phyloP scores from a whole-genome alignment of 352 stramenopile genomes.

The Phytophthora agathidicida region DNA sequence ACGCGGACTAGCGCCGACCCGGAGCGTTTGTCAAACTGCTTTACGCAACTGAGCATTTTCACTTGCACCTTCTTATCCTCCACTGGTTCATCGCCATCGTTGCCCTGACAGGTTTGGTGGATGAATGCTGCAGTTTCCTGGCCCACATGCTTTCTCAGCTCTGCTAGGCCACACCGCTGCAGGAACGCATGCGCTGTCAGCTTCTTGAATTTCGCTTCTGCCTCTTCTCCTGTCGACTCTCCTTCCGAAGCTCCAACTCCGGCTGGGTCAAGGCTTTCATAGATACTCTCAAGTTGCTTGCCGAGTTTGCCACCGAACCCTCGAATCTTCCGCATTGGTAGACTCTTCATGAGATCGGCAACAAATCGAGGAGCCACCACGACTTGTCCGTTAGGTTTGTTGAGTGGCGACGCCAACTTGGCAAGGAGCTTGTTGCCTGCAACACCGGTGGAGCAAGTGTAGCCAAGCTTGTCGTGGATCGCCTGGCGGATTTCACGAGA shows the following conservation, averaged over 20 bases:
- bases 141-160: slow-evolving; percentile 61
- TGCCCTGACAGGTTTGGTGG: slow-evolving; percentile 60
- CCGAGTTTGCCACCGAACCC: slow-evolving; percentile 82
- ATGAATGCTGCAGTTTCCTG: slow-evolving; percentile 66
- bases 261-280: slow-evolving; percentile 39
- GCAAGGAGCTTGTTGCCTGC: slow-evolving; percentile 81
- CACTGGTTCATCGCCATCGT: slow-evolving; percentile 74
- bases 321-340: slow-evolving; percentile 75
- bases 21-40: slow-evolving; percentile 82
- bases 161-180: slow-evolving; percentile 53
- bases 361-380: slow-evolving; percentile 75
- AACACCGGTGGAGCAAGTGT: slow-evolving; percentile 81
- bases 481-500: slow-evolving; percentile 73
- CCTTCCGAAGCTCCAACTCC: not conserved
- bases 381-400: slow-evolving; percentile 84
- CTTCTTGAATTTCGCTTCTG: slow-evolving; percentile 18
- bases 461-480: slow-evolving; percentile 70
- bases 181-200: slow-evolving; percentile 58
- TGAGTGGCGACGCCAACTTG: slow-evolving; percentile 80
- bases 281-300: slow-evolving; percentile 67
- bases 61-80: slow-evolving; percentile 72
- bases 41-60: slow-evolving; percentile 73
- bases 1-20: slow-evolving; percentile 46
- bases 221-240: not conserved
- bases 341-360: slow-evolving; percentile 64